phyloP scores from a whole-genome alignment of 352 stramenopile species.

The Hyaloperonospora brassicae region DNA sequence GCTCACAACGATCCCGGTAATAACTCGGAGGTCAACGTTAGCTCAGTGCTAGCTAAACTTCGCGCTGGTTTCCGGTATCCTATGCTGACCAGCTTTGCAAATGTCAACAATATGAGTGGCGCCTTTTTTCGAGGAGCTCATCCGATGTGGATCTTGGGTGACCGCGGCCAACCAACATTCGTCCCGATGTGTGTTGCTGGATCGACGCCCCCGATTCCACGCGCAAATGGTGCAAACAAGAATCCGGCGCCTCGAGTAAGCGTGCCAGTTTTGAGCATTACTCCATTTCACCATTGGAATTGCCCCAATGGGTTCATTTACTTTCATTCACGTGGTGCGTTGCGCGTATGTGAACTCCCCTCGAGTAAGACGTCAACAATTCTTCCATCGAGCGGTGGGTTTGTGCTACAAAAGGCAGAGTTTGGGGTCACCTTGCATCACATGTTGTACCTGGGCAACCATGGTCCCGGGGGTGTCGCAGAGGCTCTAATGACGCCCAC shows the following conservation, averaged over 20 bases:
- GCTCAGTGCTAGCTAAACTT: constrained; percentile 60
- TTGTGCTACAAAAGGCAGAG: constrained; percentile 74
- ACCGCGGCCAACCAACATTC: constrained; percentile 55
- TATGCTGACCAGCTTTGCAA: constrained; percentile 76
- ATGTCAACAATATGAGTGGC: constrained; percentile 81
- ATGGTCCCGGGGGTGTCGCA: constrained; percentile 65
- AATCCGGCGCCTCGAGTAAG: constrained; percentile 34
- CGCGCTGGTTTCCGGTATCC: constrained; percentile 76
- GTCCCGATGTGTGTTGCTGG: constrained; percentile 65
- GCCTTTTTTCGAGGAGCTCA: constrained; percentile 79
- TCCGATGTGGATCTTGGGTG: constrained; percentile 77
- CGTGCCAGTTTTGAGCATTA: constrained; percentile 81
- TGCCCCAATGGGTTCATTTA: constrained; percentile 85
- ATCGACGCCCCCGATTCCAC: constrained; percentile 1
- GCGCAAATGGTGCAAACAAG: constrained; percentile 18
- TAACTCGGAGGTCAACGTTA: constrained; percentile 56
- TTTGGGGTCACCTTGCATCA: constrained; percentile 73
- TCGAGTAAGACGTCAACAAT: constrained; percentile 67
- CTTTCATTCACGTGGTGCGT: constrained; percentile 70
- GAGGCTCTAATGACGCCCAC: constrained; percentile 70
- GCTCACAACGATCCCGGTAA: constrained; percentile 42
- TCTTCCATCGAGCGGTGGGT: constrained; percentile 56
- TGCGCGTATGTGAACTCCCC: constrained; percentile 77
- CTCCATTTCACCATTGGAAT: constrained; percentile 84
- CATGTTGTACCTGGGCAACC: constrained; percentile 69